Base-by-base conservation (phyloP, 1,284 basidiomycete species). In the Apiotrichum veenhuisii region DNA sequence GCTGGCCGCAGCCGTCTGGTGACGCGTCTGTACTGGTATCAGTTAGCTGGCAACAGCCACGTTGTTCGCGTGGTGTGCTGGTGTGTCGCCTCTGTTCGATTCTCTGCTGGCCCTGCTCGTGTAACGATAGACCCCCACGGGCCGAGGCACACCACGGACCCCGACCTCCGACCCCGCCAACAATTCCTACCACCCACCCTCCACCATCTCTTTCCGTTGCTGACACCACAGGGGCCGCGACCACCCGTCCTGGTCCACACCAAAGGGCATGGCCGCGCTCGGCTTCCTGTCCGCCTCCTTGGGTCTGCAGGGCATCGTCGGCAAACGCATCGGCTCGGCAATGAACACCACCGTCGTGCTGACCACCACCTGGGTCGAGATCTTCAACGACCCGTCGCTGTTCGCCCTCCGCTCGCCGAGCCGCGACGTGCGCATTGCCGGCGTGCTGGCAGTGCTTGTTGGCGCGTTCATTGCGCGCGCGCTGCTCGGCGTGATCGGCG, bases 291-390 rank as follows among this genome's bases (percentile, higher is more conserved):
- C 87, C 55, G 85, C 86, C 17, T 87, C 84, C 67, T 79, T 91
- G 65, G 88, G 88, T 2, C 75, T 90, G 18, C 73, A 74, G 74
- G 89, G 88, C n/a, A 87, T 91, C 68, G 81, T 90, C 74, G 88
- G 85, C 55, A 91, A 91, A 70, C 71, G 76, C 38, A 73, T 90
- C 54, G 89, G 86, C 63, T 86, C 85, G 14, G 85, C 88, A 62
- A 89, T 91, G 74, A 43, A 90, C 87, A 18, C 54, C 45, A 65
- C 73, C 14, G 65, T 68, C 42, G 66, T 74, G n/a, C 79, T 89
- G 22, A 90, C 87, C 8, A 89, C 88, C 10, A 84, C 89, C 22
- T 92, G 89, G 89, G 88, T 89, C 55, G 88, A 92, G 73, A 83
- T 92, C 52, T 82, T 88, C 79, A 85, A 85, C 50, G 88, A 91